A percentile compares a stretch with the other conserved stretches of the same genome.
phyloP scores from a whole-genome alignment of 805 yeast species.

The Candida insectalens region DNA sequence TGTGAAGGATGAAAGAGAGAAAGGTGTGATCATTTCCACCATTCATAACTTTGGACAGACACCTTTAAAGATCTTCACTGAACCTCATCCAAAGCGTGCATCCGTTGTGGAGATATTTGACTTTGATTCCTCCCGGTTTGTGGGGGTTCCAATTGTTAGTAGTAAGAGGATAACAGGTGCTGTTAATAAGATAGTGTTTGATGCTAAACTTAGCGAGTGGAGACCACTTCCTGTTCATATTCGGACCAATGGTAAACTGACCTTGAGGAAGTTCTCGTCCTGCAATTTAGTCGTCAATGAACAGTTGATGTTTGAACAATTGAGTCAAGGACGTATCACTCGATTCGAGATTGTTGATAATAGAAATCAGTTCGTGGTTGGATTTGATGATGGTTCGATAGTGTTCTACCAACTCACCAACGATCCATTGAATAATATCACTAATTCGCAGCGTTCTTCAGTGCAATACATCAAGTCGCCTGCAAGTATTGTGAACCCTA shows the following conservation, averaged over 20 bases:
- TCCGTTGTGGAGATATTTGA: constrained; percentile 20
- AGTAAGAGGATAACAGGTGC: constrained; percentile 11
- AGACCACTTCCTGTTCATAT: constrained; percentile 27
- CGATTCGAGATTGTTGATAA: constrained; percentile 30
- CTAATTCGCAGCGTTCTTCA: constrained; percentile 23
- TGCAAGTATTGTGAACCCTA: not conserved
- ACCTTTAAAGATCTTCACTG: constrained; percentile 60
- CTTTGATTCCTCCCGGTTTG: constrained; percentile 23
- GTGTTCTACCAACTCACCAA: constrained; percentile 25
- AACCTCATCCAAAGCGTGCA: constrained; percentile 52
- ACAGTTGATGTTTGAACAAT: constrained; percentile 28
- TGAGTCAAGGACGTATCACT: constrained; percentile 31
- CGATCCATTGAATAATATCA: constrained; percentile 27
- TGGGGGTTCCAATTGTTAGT: constrained; percentile 22
- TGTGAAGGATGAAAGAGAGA: constrained; percentile 64
- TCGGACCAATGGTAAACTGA: constrained; percentile 3
- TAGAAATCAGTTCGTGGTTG: constrained; percentile 34
- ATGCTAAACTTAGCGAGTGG: constrained; percentile 37
- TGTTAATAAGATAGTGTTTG: constrained; percentile 13
- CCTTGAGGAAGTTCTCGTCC: constrained; percentile 6
- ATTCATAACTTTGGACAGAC: constrained; percentile 92
- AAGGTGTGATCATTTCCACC: constrained; percentile 69
- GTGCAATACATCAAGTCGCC: constrained; percentile 1
- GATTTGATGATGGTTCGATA: constrained; percentile 49
- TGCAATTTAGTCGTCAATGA: constrained; percentile 27